Base-by-base conservation (phyloP, 441 rosid species). In the Populus hybrid region DNA sequence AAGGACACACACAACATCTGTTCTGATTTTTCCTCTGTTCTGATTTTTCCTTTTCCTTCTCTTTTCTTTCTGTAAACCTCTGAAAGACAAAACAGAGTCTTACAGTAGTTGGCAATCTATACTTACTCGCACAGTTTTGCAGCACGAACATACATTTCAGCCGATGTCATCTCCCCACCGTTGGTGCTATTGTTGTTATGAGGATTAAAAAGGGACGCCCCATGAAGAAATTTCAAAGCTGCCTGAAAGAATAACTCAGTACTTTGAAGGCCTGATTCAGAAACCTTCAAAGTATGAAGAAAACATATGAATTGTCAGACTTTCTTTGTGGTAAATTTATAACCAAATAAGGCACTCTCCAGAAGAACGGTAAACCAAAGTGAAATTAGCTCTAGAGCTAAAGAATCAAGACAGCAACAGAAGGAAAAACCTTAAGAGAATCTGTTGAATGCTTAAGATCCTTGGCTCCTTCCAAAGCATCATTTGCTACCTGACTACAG, bases 151-250 rank as follows among this genome's bases (percentile, higher is more conserved):
- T 66, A 26, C 69, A 66, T 66, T 66, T 66, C 69, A 66, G 69
- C 69, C 3, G 69, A 26, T 21, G 30, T 21, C 32, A 66, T 66
- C 32, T 66, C 69, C 35, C 32, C 26, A 26, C 16, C 3, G 35
- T 66, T 66, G 69, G 35, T 12, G 12, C 11, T 66, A 9, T 21
- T 66, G 30, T 26, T 23, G 30, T 66, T 23, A 66, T 26, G 14
- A 66, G 69, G 30, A 66, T 24, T 66, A 11, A 21, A 26, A 23
- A 23, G 32, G 10, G 69, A 66, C 12, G 69, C 69, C 69, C 69
- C 69, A n/a, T 66, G 69, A 66, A 66, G 69, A 23, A 66, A 66
- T 26, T 66, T 26, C 69, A 66, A 26, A 66, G 69, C 69, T 26
- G 69, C 69, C 32, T 66, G 69, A 26, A 66, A 66, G 18, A 23